phyloP scores from a whole-genome alignment of 805 yeast genomes.

The Cyberlindnera nakhonratchasimensis region DNA sequence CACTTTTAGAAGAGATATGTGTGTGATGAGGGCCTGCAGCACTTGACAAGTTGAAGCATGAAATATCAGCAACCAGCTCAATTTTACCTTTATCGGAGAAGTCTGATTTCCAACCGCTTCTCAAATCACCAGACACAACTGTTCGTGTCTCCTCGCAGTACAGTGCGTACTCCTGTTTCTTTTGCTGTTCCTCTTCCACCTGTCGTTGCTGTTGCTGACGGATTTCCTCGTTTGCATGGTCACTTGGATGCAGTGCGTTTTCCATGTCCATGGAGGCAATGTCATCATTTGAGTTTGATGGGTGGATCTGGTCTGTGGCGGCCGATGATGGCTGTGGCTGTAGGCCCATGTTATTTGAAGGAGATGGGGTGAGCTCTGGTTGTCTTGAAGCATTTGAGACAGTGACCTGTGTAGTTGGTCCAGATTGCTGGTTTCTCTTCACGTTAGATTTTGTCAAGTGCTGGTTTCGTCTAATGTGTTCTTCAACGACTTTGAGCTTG shows the following conservation, averaged over 20 bases:
- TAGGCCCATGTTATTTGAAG: constrained; percentile 13
- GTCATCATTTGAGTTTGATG: constrained; percentile 13
- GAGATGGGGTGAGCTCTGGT: constrained; percentile 17
- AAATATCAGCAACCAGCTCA: constrained; percentile 72
- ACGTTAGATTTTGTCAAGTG: constrained; percentile 20
- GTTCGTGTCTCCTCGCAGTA: constrained; percentile 73
- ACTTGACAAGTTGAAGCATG: constrained; percentile 56
- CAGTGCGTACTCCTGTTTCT: constrained; percentile 37
- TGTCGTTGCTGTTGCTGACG: constrained; percentile 26
- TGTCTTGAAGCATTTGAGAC: constrained; percentile 29
- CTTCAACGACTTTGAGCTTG: constrained; percentile 46
- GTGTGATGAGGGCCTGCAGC: constrained; percentile 44
- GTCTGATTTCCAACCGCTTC: constrained; percentile 95
- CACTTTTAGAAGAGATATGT: constrained; percentile 40
- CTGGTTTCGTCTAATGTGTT: constrained; percentile 34
- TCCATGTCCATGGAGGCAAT: constrained; percentile 10
- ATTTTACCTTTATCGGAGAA: constrained; percentile 73
- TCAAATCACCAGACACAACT: constrained; percentile 74
- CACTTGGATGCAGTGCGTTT: constrained; percentile 28
- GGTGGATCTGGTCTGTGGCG: constrained; percentile 2
- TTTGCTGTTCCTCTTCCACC: constrained; percentile 22
- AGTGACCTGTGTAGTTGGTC: constrained; percentile 36
- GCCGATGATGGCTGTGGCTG: constrained; percentile 9
- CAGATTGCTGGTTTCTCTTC: constrained; percentile 38
- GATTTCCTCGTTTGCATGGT: constrained; percentile 32